Evolutionary conservation across 768 basidiomycete genomes (phyloP).

Genomic region (Melanogaster broomeanus): DNA sequence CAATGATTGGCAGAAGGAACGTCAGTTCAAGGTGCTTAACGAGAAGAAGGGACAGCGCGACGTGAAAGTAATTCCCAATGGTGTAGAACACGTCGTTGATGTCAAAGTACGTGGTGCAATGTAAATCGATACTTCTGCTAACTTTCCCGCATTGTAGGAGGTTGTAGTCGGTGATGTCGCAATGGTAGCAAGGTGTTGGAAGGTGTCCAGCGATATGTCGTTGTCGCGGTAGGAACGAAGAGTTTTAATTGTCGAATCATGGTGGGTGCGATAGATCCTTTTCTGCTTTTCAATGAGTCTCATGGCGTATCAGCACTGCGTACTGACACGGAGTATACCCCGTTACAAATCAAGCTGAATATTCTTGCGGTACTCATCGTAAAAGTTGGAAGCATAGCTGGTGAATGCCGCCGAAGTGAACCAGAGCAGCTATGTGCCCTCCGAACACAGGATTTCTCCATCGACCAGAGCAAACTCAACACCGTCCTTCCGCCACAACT

Average conservation of each 20-base stretch:
- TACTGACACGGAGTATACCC: conserved; percentile 85
- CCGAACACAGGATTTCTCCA: conserved; percentile 78
- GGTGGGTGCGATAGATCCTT: conserved; percentile 68
- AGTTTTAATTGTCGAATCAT: conserved; percentile 97
- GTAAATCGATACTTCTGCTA: conserved; percentile 2
- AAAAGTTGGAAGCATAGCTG: conserved; percentile 82
- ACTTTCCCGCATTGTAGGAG: conserved; percentile 50
- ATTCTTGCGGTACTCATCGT: conserved; percentile 92
- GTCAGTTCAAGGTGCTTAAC: conserved; percentile 90
- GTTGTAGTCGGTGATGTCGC: conserved; percentile 94
- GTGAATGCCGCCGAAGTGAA: conserved; percentile 70
- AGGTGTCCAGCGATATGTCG: conserved; percentile 90
- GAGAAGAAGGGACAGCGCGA: conserved; percentile 94
- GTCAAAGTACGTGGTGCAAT: conserved; percentile 63
- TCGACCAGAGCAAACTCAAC: conserved; percentile 78
- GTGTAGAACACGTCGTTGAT: conserved; percentile 70
- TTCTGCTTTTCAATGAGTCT: neutral
- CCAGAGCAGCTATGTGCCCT: conserved; percentile 27
- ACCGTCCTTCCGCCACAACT: conserved; percentile 60
- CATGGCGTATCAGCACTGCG: conserved; percentile 62
- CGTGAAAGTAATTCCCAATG: conserved; percentile 80
- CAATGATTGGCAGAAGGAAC: conserved; percentile 99
- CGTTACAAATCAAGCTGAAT: conserved; percentile 93
- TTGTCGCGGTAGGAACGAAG: conserved; percentile 89
- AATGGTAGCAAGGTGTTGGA: conserved; percentile 89